Evolutionary conservation across 192 early-diverging fungal species (phyloP).

Genomic region (Piromyces finnis): DNA sequence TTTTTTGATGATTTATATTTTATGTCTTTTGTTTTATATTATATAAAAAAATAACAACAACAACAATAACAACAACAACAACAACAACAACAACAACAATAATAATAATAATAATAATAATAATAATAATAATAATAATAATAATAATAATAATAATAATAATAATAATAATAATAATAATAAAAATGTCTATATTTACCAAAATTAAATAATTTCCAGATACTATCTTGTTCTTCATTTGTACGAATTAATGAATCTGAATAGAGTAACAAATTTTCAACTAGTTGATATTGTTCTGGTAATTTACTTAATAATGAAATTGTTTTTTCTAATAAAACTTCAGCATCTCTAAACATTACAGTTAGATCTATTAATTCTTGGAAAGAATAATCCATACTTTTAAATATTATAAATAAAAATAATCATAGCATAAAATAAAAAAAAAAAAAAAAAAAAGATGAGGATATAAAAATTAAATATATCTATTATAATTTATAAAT

Average conservation of each 20-base stretch:
- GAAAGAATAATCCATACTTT: not conserved
- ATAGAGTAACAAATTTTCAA: conserved; percentile 24
- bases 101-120: too few species aligned
- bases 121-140: too few species aligned
- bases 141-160: too few species aligned
- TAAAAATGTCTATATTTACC: not conserved
- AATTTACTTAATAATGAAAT: conserved; percentile 15
- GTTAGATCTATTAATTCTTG: not conserved
- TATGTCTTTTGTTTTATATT: too few species aligned
- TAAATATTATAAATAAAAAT: not conserved
- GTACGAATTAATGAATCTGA: conserved; percentile 17
- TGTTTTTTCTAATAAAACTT: not conserved
- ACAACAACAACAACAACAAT: too few species aligned
- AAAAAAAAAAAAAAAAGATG: not conserved
- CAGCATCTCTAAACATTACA: not conserved
- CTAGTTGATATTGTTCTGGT: conserved; percentile 34
- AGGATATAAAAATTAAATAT: not conserved
- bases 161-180: not conserved
- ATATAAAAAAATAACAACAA: too few species aligned
- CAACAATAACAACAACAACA: too few species aligned
- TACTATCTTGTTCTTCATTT: conserved; percentile 28
- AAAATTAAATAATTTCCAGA: conserved; percentile 33
- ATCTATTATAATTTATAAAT: not conserved
- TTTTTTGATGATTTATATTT: too few species aligned
- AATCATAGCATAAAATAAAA: too few species aligned